Conservation (phyloP, 495 filamentous ascomycete genomes). For the Podospora tetraspora region DNA sequence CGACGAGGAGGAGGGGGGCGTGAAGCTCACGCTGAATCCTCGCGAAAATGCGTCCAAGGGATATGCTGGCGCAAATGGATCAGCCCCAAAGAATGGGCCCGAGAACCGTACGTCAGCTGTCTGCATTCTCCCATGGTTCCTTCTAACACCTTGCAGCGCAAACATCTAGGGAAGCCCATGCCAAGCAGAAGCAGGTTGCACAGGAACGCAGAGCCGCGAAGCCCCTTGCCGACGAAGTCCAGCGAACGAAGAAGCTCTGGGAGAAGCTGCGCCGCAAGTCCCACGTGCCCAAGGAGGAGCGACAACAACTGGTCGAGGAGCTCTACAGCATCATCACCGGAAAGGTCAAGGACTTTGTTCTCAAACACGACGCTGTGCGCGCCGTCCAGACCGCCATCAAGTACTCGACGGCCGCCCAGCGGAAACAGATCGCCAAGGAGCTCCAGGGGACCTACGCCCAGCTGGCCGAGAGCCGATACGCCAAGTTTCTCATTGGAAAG, state of each 20-base stretch:
- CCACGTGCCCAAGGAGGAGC: conserved; percentile 77
- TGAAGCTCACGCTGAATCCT: conserved; percentile 15
- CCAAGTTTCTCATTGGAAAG: conserved; percentile 94
- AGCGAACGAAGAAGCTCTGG: conserved; percentile 94
- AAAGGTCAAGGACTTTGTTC: conserved; percentile 85
- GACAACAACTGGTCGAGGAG: conserved; percentile 79
- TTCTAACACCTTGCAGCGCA: conserved; percentile 17
- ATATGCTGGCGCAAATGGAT: not conserved
- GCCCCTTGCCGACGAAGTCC: conserved; percentile 82
- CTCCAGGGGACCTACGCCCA: conserved; percentile 78
- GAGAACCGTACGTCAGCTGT: conserved; percentile 29
- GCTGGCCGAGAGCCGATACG: conserved; percentile 88
- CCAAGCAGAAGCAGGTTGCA: conserved; percentile 82
- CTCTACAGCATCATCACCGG: conserved; percentile 87
- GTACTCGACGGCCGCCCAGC: conserved; percentile 78
- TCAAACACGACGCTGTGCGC: conserved; percentile 96
- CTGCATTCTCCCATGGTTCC: not conserved
- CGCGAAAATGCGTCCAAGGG: conserved; percentile 10
- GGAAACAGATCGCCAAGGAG: conserved; percentile 80
- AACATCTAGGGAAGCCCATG: conserved; percentile 75
- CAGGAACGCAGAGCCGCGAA: conserved; percentile 88
- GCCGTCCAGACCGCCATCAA: conserved; percentile 95
- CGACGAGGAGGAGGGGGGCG: conserved; percentile 33
- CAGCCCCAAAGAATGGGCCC: conserved; percentile 3
- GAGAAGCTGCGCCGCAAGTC: conserved; percentile 88